Base-by-base conservation (phyloP, 352 stramenopile species). In the Ophiocytium majus region DNA sequence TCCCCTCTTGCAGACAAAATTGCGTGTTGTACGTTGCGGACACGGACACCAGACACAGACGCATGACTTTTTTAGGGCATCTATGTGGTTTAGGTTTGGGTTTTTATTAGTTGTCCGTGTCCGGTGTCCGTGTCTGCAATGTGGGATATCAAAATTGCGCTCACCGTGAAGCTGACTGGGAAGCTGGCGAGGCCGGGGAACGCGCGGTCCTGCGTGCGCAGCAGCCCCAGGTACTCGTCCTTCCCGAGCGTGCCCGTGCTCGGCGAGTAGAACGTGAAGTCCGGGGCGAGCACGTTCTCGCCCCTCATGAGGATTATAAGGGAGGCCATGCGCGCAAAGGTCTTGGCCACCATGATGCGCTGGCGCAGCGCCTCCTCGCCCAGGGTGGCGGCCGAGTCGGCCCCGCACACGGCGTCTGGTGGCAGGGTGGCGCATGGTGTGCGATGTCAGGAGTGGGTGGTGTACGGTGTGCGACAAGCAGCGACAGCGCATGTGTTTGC, bases 201-300 rank as follows among this genome's bases (percentile, higher is more conserved):
- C 0, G 57, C 9, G 14, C 32, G 0, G 33, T 9, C 0, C 0
- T 17, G 17, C 0, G 37, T 66, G 10, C 0, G 19, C 36, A 66
- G 28, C 10, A 82, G 33, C 33, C 33, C 0, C 50, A 79, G 76
- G 76, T 0, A 0, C 33, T 82, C 49, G 0, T 80, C 81, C 23
- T 71, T 63, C 49, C 85, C 57, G 10, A 87, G 75, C 9, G 33
- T 79, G 23, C 84, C 84, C 28, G 84, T 87, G 23, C 78, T 35
- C 37, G 84, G 84, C 28, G 84, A 87, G 74, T 82, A 87, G 66
- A 80, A 87, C 57, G 81, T 79, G 33, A 87, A 87, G 49, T 87
- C 78, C 37, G 79, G 32, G 10, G 84, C 49, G 17, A 87, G n/a
- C 9, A 87, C 34, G 35, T 87, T 84, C 50, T 63, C 66, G 43